Percentiles rank a stretch among this genome's conserved stretches.
These are phyloP conservation scores for Cicer judaicum DNA, from an alignment of 306 rosid species.

Conservation along the genomic window DNA sequence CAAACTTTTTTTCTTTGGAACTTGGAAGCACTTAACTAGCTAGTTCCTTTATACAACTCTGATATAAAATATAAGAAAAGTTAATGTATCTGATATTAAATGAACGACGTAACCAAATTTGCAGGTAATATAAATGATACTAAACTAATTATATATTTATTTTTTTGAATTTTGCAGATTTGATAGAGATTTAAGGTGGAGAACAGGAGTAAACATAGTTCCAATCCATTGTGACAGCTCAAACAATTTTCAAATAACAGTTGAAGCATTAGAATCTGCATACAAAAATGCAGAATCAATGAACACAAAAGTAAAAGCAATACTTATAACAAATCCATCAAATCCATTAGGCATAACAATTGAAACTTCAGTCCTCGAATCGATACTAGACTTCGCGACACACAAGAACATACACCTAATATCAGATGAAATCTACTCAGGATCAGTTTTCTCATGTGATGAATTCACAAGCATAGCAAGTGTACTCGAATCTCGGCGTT, in stretches of 20 bases:
- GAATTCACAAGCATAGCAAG: slow-evolving; percentile 80
- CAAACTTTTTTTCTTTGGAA: slow-evolving; percentile 14
- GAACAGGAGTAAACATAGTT: slow-evolving; percentile 85
- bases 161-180: slow-evolving; percentile 56
- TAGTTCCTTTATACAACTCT: background rate
- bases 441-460: slow-evolving; percentile 68
- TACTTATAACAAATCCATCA: slow-evolving; percentile 88
- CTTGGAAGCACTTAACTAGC: slow-evolving; percentile 21
- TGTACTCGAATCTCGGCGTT: slow-evolving; percentile 52
- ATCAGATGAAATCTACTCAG: slow-evolving; percentile 95
- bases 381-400: slow-evolving; percentile 66
- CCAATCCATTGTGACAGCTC: slow-evolving; percentile 86
- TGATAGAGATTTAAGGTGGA: slow-evolving; percentile 96
- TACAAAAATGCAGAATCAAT: slow-evolving; percentile 57
- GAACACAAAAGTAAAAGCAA: slow-evolving; percentile 67
- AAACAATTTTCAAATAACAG: slow-evolving; percentile 78
- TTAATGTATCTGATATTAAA: no score
- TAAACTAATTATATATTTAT: slow-evolving; percentile 6
- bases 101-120: background rate
- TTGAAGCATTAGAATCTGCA: slow-evolving; percentile 72
- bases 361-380: slow-evolving; percentile 60
- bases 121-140: background rate
- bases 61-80: no score
- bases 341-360: slow-evolving; percentile 85
- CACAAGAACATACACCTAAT: slow-evolving; percentile 86